Percentiles rank a stretch among this genome's conserved stretches.
Evolutionary conservation across 2,329 filamentous ascomycete genomes (phyloP).

Genomic region (Fusarium sp.): DNA sequence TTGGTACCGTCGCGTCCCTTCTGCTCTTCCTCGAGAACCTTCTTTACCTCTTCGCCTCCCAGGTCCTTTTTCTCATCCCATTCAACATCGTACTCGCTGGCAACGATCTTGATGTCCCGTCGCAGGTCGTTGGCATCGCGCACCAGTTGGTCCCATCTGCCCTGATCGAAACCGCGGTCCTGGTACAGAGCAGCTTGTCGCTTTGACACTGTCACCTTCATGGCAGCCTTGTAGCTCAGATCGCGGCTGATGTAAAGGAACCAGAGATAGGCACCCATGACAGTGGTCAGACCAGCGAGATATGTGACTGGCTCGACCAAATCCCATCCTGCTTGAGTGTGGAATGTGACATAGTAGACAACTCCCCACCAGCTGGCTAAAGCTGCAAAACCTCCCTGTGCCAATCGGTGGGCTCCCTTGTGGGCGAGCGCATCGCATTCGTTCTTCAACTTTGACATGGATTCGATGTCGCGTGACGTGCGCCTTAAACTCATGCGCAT

Average conservation of each 20-base stretch:
- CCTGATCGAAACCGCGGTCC: conserved; percentile 78
- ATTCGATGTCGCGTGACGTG: conserved; percentile 75
- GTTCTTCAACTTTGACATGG: conserved; percentile 79
- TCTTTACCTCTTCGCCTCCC: conserved; percentile 73
- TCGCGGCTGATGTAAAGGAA: conserved; percentile 94
- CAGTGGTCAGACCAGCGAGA: conserved; percentile 84
- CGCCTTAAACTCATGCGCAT: conserved; percentile 82
- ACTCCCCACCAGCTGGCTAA: conserved; percentile 84
- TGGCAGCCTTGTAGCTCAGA: conserved; percentile 85
- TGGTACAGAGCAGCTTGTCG: conserved; percentile 84
- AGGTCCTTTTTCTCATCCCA: conserved; percentile 86
- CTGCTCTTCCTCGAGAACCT: conserved; percentile 68
- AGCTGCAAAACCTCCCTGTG: conserved; percentile 81
- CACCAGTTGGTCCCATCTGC: conserved; percentile 81
- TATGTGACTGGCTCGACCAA: conserved; percentile 93
- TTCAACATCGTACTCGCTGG: conserved; percentile 89
- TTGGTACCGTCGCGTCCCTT: conserved; percentile 54
- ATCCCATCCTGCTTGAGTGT: conserved; percentile 88
- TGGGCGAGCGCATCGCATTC: conserved; percentile 86
- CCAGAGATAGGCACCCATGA: conserved; percentile 93
- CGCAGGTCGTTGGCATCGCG: conserved; percentile 84
- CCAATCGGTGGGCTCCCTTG: conserved; percentile 80
- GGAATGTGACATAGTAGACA: conserved; percentile 79
- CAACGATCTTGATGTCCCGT: conserved; percentile 82
- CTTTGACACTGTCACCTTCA: conserved; percentile 86